Evolutionary conservation across 179 eudicot species (phyloP), one percentile per base, ranked within the genome.

Genomic region (Amaranthus tricolor): DNA sequence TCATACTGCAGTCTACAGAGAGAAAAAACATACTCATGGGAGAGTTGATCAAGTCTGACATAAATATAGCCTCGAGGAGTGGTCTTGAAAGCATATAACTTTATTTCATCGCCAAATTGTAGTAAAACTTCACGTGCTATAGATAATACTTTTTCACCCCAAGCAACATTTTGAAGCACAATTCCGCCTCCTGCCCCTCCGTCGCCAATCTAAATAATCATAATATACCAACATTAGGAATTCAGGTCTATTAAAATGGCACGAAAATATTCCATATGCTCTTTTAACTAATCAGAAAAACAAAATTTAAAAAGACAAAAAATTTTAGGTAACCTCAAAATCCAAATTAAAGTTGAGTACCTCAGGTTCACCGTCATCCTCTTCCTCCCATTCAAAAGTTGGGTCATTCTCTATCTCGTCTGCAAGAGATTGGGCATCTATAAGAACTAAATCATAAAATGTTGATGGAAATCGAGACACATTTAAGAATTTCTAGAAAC

Each of bases 101-200:
- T 73, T 73, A 89, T 74, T 81, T 84, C 97, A 76, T 89, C 91
- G 43, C 83, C 88, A 77, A 86, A 93, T 64, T 87, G 81, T 54
- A 48, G 73, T 73, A 96, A 56, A 73, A 91, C 87, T 76, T 93
- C 92, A 58, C 61, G 88, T 74, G 97, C 97, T 70, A 93, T 83
- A 19, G 96, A 88, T 70, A 96, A 76, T 66, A 81, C 96, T 62
- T 71, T 87, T 68, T 87, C 94, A 51, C 98, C 99, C 99, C 98
- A 96, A 63, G 87, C 81, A 66, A 92, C 85, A 73, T 86, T 88
- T 74, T 91, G 88, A 31, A 96, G 84, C 74, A 85, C 96, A 52
- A 96, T 74, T 77, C 99, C 99, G 79, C 99, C 99, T 49, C 99
- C 99, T 84, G 90, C 94, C 44, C 97, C 97, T 79, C 99, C 99